Conservation (phyloP, 1,139 yeast genomes). For the Suhomyces kunorum region DNA sequence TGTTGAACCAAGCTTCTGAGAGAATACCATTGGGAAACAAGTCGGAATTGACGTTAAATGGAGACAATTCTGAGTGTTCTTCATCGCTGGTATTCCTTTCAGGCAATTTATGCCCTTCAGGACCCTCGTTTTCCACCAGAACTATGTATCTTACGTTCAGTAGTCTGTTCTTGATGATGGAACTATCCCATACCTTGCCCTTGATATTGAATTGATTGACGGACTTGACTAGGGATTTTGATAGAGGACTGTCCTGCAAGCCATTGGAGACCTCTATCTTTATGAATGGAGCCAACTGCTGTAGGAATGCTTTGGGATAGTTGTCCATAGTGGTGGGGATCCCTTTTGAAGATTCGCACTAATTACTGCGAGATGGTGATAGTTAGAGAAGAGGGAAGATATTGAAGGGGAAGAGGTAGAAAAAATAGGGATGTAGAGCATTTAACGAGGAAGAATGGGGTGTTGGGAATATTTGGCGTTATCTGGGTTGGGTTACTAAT, state of each 20-base stretch:
- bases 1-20: conserved; percentile 38
- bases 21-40: conserved; percentile 48
- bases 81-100: conserved; percentile 7
- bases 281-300: conserved; percentile 39
- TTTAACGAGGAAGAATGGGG: too few species aligned
- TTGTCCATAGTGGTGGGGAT: conserved; percentile 29
- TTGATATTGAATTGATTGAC: conserved; percentile 22
- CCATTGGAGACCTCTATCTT: conserved; percentile 11
- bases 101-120: conserved; percentile 2
- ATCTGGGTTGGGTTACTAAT: too few species aligned
- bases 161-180: conserved; percentile 39
- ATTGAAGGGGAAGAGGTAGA: neutral
- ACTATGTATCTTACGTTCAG: conserved; percentile 38
- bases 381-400: neutral
- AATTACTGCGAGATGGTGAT: too few species aligned
- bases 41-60: conserved; percentile 39
- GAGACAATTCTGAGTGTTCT: conserved; percentile 36
- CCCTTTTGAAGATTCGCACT: too few species aligned
- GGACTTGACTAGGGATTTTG: conserved; percentile 6
- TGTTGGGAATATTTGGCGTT: too few species aligned
- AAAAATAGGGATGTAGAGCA: too few species aligned
- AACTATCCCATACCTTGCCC: conserved; percentile 41
- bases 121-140: conserved; percentile 15
- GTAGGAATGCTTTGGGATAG: conserved; percentile 30
- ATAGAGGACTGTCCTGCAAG: conserved; percentile 4